Evolutionary conservation across 2,329 filamentous ascomycete genomes (phyloP), one percentile per base, ranked within the genome.

Genomic region (Epichloe baconii): DNA sequence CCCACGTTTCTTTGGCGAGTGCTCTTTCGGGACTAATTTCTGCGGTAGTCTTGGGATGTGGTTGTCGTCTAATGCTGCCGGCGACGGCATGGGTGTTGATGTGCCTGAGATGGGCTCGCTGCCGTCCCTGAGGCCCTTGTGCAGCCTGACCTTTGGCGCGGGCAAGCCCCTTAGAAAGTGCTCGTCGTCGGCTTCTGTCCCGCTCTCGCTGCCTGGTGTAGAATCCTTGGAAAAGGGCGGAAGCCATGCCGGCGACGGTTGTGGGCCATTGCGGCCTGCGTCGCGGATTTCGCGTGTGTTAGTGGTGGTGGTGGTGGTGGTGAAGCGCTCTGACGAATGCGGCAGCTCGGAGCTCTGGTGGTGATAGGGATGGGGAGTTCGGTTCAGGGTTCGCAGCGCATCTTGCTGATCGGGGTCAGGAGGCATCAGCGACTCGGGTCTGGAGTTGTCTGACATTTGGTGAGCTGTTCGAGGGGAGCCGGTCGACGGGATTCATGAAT

Each of bases 131-230:
- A 95, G 67, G 7, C 89, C 90, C 68, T 95, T 96, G 63, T 86
- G 83, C 35, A 80, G 74, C 54, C 81, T 78, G 8, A 76, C 59
- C n/a, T 77, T 83, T 2, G 90, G 86, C 3, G 90, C 87, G 1
- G 91, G 90, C 21, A 96, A 71, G 0, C 89, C 86, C 64, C 85
- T 93, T 52, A 95, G 73, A 58, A 91, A 83, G 56, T 90, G 86
- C 66, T 97, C 91, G 69, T 97, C 91, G 61, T 96, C 91, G 40
- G 91, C 91, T 64, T 97, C 91, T 17, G 90, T 95, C 23, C 91
- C 91, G 64, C 89, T 95, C 58, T 95, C 90, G 65, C 88, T 95
- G 11, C 79, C 79, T 2, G 81, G 76, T 1, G 76, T 74, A 4
- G 78, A 79, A 48, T 78, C 75, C 56, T 72, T 75, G 52, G 70